These are phyloP conservation scores for Penicillium coprophilum DNA, from an alignment of 495 filamentous ascomycete species.

Conservation along the genomic window DNA sequence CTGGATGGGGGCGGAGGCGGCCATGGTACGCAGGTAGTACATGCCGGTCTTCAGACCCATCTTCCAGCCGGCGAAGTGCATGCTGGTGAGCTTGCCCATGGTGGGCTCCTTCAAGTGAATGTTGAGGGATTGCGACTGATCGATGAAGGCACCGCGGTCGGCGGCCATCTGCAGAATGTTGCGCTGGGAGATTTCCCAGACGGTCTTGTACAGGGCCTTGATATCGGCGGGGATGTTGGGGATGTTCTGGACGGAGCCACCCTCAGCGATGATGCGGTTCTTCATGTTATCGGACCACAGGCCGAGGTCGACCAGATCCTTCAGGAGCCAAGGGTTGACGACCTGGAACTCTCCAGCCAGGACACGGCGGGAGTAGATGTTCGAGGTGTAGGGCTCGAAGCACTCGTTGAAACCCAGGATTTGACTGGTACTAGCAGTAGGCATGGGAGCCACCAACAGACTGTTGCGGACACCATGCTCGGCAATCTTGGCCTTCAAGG, in stretches of 20 bases:
- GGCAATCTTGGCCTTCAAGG: slow-evolving; percentile 85
- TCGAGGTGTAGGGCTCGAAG: slow-evolving; percentile 99
- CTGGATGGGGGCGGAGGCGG: slow-evolving; percentile 93
- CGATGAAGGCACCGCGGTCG: slow-evolving; percentile 96
- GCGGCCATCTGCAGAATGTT: slow-evolving; percentile 96
- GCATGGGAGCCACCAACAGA: slow-evolving; percentile 94
- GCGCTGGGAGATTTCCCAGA: slow-evolving; percentile 99
- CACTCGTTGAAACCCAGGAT: slow-evolving; percentile 99
- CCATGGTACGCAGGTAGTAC: slow-evolving; percentile 99
- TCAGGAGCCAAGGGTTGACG: slow-evolving; percentile 97
- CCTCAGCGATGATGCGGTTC: slow-evolving; percentile 97
- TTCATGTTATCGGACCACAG: slow-evolving; percentile 99
- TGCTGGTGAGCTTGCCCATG: slow-evolving; percentile 99
- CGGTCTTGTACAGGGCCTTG: slow-evolving; percentile 98
- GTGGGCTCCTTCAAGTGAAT: slow-evolving; percentile 99
- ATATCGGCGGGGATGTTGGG: slow-evolving; percentile 93
- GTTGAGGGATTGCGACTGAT: slow-evolving; percentile 98
- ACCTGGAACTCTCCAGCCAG: slow-evolving; percentile 98
- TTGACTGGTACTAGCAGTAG: slow-evolving; percentile 92
- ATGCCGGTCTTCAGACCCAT: slow-evolving; percentile 98
- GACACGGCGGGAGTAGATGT: slow-evolving; percentile 98
- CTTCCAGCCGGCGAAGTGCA: slow-evolving; percentile 99
- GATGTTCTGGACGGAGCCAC: slow-evolving; percentile 93
- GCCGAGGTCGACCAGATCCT: slow-evolving; percentile 96
- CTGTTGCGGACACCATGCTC: slow-evolving; percentile 92